phyloP scores from a whole-genome alignment of 176 grass and related monocot genomes.

The Oryza officinalis region DNA sequence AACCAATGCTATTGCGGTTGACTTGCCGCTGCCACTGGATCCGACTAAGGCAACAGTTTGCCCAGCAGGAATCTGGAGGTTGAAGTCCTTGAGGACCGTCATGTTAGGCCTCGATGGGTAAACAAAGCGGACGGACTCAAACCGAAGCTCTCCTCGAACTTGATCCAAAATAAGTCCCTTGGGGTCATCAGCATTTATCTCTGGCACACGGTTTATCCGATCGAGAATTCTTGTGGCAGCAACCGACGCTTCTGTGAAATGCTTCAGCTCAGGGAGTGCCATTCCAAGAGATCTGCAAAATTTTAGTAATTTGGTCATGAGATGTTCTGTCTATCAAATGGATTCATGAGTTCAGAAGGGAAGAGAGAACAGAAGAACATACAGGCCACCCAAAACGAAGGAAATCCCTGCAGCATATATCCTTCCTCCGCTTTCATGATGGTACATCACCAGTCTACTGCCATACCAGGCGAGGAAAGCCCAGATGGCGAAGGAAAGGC shows the following conservation, averaged over 20 bases:
- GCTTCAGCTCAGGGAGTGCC: conserved; percentile 93
- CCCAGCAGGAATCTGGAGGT: conserved; percentile 76
- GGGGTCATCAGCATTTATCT: conserved; percentile 67
- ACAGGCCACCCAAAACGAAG: conserved; percentile 95
- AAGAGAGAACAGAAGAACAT: conserved; percentile 38
- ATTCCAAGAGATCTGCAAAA: conserved; percentile 90
- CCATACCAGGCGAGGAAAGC: conserved; percentile 98
- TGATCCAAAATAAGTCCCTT: conserved; percentile 55
- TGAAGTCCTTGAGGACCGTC: conserved; percentile 68
- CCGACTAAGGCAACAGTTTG: conserved; percentile 88
- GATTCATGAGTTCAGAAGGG: neutral
- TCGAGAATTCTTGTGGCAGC: conserved; percentile 79
- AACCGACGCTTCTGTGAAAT: conserved; percentile 89
- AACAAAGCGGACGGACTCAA: conserved; percentile 63
- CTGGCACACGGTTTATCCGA: conserved; percentile 68
- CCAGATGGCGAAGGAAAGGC: conserved; percentile 89
- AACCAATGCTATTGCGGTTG: conserved; percentile 82
- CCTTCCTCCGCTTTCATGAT: conserved; percentile 78
- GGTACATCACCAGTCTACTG: conserved; percentile 75
- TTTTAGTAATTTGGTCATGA: conserved; percentile 20
- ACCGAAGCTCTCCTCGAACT: conserved; percentile 68
- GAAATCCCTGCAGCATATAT: conserved; percentile 97
- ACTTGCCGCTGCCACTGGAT: conserved; percentile 91
- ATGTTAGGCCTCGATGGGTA: conserved; percentile 89
- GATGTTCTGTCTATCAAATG: conserved; percentile 19